phyloP scores from a whole-genome alignment of 129 eudicot genomes.

The Heracleum sosnowskyi region DNA sequence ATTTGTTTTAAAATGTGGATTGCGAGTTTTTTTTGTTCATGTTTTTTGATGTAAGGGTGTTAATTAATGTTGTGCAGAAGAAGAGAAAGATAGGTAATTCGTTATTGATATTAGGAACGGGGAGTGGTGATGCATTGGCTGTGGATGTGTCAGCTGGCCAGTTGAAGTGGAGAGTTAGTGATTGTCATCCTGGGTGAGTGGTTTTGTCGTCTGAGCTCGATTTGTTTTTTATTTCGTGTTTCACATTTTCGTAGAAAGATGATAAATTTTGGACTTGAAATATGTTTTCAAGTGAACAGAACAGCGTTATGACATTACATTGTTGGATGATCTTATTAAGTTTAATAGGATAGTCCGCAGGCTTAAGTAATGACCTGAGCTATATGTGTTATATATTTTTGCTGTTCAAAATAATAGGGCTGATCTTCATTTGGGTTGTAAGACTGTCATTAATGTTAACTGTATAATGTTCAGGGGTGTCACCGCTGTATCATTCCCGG shows the following conservation, averaged over 20 bases:
- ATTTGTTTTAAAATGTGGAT: background rate
- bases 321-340: background rate
- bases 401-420: background rate
- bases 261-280: too few relatives aligned
- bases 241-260: background rate
- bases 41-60: background rate
- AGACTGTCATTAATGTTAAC: background rate
- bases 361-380: background rate
- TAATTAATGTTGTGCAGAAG: constrained; percentile 37
- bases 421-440: background rate
- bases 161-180: constrained; percentile 78
- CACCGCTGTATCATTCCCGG: constrained; percentile 54
- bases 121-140: constrained; percentile 86
- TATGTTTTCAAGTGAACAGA: background rate
- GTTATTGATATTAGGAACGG: constrained; percentile 74
- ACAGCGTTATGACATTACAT: background rate
- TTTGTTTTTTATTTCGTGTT: background rate
- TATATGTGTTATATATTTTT: background rate
- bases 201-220: background rate
- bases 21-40: too few relatives aligned
- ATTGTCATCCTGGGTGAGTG: constrained; percentile 96
- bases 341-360: background rate
- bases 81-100: constrained; percentile 82
- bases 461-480: background rate
- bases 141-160: constrained; percentile 84